Base-by-base conservation (phyloP, 176 grass and related monocot species). In the Oryza meridionalis region DNA sequence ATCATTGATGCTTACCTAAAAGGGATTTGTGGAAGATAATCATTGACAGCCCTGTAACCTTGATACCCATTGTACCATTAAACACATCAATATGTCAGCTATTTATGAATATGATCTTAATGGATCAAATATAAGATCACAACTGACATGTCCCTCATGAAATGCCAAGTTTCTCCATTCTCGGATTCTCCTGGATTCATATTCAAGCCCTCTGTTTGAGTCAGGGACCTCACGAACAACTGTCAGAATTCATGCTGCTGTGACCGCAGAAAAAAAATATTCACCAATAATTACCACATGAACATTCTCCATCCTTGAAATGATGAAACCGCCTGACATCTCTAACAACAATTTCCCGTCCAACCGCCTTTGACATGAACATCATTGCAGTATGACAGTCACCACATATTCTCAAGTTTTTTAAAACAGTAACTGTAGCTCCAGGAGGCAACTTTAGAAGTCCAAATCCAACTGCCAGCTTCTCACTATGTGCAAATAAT, bases 221-320 rank as follows among this genome's bases (percentile, higher is more conserved):
- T 6, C 35, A 37, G 35, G 35, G 55, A 77, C 78, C 80, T 40
- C 6, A 22, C 29, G 77, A 51, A 42, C 42, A 63, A 24, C 55
- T 33, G 70, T 70, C 71, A 69, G 42, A 31, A 81, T 12, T 45
- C 78, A 31, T 14, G n/a, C 29, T 77, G 40, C 37, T 62, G 51
- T n/a, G 27, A 47, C 22, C 15, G 44, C 32, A 71, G 40, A 46
- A 42, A 6, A 6, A 31, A 6, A 40, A 78, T 46, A 77, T 82
- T 93, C 77, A 98, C 95, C 95, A 95, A 81, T 91, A 98, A 70
- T 98, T 93, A 72, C 96, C 96, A 71, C 91, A 95, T 3, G 96
- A 95, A 77, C 96, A 98, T 67, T 88, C 87, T 49, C 92, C 96
- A 80, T 93, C 89, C 46, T 90, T 91, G 71, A 95, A 98, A 90